Percentiles rank a stretch among this genome's conserved stretches.
Conservation (phyloP, 176 grass and related monocot species). For the Cenchrus fungigraminus region DNA sequence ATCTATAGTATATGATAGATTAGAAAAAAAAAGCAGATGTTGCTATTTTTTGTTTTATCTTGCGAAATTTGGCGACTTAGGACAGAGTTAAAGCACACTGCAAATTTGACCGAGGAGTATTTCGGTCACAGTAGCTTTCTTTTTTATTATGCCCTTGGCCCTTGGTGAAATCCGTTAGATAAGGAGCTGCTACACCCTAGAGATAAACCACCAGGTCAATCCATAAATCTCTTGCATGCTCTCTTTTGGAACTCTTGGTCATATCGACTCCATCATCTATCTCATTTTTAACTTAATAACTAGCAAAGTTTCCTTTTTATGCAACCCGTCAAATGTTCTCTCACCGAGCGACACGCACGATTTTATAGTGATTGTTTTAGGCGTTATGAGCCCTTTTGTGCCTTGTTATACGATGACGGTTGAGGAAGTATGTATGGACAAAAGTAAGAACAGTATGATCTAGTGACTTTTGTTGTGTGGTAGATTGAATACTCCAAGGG, state of each 20-base stretch:
- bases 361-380: neutral
- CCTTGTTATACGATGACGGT: neutral
- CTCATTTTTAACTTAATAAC: neutral
- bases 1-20: no score
- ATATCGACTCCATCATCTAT: neutral
- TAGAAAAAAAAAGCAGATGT: no score
- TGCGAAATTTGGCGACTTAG: no score
- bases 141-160: no score
- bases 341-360: neutral
- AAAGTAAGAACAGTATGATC: neutral
- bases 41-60: no score
- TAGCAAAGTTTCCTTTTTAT: neutral
- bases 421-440: neutral
- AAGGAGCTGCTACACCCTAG: neutral
- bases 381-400: no score
- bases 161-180: neutral
- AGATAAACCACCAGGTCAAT: conserved; percentile 5
- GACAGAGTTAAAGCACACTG: no score
- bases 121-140: no score
- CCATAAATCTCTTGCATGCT: neutral
- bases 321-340: neutral
- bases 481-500: neutral
- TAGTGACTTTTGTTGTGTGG: neutral
- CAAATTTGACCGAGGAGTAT: no score
- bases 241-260: neutral